phyloP scores from a whole-genome alignment of 73 alveolate genomes.

The Effrenium voratum region DNA sequence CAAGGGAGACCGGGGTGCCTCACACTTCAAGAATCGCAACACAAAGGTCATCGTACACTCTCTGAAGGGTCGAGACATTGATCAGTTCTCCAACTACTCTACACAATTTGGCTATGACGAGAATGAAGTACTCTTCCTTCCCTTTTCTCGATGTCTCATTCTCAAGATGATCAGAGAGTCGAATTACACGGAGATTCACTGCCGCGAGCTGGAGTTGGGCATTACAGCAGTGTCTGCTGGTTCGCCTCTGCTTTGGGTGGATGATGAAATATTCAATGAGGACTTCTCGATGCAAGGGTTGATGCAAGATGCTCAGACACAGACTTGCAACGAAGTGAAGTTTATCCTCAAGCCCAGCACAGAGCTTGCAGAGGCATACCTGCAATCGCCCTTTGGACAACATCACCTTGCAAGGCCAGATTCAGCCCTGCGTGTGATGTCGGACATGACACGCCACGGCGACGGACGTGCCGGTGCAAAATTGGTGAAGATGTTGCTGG shows the following conservation, averaged over 20 bases:
- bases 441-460: not conserved
- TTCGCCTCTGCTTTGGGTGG: conserved; percentile 4
- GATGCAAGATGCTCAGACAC: not conserved
- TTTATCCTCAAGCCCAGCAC: not conserved
- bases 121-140: not conserved
- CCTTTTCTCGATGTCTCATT: not conserved
- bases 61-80: not conserved
- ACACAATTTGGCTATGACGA: not conserved
- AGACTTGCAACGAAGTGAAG: not conserved
- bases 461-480: not conserved
- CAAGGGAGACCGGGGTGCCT: not conserved
- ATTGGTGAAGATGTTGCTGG: not conserved
- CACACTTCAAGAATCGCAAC: not conserved
- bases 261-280: not conserved
- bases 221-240: not conserved
- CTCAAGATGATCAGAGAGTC: not conserved
- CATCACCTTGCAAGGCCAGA: not conserved
- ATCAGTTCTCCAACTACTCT: not conserved
- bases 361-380: not conserved
- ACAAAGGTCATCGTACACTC: not conserved
- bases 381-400: not conserved
- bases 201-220: not conserved
- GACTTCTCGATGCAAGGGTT: not conserved
- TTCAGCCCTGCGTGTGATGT: not conserved
- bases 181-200: not conserved